Conservation (phyloP, 305 asterid genomes). For the Rubia tinctorum region DNA sequence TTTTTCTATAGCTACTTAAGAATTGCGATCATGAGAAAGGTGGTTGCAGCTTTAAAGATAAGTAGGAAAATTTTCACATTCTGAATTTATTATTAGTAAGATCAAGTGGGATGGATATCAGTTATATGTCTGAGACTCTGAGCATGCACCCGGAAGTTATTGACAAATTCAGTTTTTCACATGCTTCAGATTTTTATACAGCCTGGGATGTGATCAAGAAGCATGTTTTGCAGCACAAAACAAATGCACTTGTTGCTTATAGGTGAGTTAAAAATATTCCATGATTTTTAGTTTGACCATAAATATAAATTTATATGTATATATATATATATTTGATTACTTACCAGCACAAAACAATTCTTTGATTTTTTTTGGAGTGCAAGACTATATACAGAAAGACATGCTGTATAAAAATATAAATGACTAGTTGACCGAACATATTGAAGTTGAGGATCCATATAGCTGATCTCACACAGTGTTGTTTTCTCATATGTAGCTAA, state of each 20-base stretch:
- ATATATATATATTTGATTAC: no score
- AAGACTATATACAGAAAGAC: neutral
- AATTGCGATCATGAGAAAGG: conserved; percentile 1
- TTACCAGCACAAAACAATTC: neutral
- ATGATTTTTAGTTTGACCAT: neutral
- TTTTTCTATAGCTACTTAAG: neutral
- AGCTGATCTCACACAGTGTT: neutral
- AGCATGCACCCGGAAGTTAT: neutral
- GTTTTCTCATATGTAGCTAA: neutral
- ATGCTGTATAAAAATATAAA: neutral
- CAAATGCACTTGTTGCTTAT: conserved; percentile 61
- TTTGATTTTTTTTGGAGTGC: neutral
- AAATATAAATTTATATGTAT: no score
- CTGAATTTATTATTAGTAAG: neutral
- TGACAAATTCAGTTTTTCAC: conserved; percentile 18
- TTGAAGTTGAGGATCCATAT: neutral
- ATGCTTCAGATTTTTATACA: conserved; percentile 83
- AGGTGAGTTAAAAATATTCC: conserved; percentile 45
- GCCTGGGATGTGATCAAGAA: conserved; percentile 91
- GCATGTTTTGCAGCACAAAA: conserved; percentile 53
- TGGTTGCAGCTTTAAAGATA: neutral
- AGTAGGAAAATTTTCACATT: conserved; percentile 1
- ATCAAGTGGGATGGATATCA: neutral
- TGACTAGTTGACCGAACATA: neutral
- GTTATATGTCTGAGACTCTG: neutral